Evolutionary conservation across 2,329 filamentous ascomycete genomes (phyloP), one percentile per base, ranked within the genome.

Genomic region (Verticillium nonalfalfae): DNA sequence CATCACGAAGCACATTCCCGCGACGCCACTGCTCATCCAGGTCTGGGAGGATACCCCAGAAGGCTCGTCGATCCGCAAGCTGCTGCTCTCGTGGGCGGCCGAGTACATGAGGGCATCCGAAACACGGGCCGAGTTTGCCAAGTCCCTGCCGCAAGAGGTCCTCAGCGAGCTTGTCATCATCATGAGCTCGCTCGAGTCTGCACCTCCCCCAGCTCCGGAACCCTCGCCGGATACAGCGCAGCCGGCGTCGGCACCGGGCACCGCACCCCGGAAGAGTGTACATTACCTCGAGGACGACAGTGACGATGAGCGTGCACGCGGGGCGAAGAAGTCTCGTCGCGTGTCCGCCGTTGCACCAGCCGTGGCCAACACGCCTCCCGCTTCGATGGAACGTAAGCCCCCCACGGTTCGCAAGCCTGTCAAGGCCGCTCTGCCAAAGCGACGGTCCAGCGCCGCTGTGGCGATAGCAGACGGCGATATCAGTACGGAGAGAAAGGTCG

Each of bases 11-110:
- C 74, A 76, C 18, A 87, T 88, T 54, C 85, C 85, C 1, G 79
- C 83, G 3, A 83, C 84, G 0, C 81, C 82, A 1, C 75, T 87
- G 1, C 79, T 88, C 6, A 81, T 87, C 1, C 79, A 84, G 66
- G 85, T 85, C 7, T 88, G 85, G 85, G 79, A 82, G 57, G 83
- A 87, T 59, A 86, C 84, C 0, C 83, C 84, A 0, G 82, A 85
- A 65, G 84, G 84, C 9, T 87, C 84, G 2, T 79, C 82, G 1
- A 82, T 88, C 57, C 79, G 85, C 45, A 77, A 78, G 63, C 79
- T 88, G 40, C 78, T 88, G 14, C 74, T 87, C 3, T 80, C 77
- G 11, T 88, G 85, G 85, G 82, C 84, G 1, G 85, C 84, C 33
- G 85, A 88, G 70, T 87, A 87, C 66, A 85, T 87, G 74, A 75